Base-by-base conservation (phyloP, 306 rosid species). In the Dalbergia cultrata region DNA sequence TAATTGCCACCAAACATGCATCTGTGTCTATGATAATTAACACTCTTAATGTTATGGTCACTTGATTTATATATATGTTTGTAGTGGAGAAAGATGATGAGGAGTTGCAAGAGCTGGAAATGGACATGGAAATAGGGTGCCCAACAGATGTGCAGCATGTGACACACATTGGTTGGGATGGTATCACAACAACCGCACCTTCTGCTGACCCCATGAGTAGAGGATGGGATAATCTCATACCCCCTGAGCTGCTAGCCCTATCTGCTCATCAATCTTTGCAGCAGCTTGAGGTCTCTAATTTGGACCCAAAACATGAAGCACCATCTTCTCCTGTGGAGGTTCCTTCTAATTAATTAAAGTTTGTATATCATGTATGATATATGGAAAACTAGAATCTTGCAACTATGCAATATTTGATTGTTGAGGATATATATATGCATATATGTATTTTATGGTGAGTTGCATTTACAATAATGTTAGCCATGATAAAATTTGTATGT, bases 61-160 rank as follows among this genome's bases (percentile, higher is more conserved):
- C 31, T 26, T 26, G 31, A 26, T 26, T 37, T 37, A 37, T 37
- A 13, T 60, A 26, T 45, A 9, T 77, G 62, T 6, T 18, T 79
- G 60, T 63, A 92, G 99, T 49, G 78, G 89, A 89, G 79, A 91
- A 93, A 79, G 94, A 54, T 54, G 60, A 90, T 59, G 98, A 83
- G 8, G 89, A 88, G 19, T 59, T 76, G 26, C 92, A 86, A 14
- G 90, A 89, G 31, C 8, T 69, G 35, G 90, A 87, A 10, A 80
- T 85, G 89, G 97, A 88, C 1, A 94, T 95, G 90, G 98, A 93
- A 86, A 93, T 95, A 82, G 99, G 99, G 65, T 41, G 88, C 31
- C 99, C 99, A 45, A 95, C 96, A 64, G 89, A 95, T 77, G 99
- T 95, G 79, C 92, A 95, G 87, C 99, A 95, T 52, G 98, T 95